These are phyloP conservation scores for Verticillium alfalfae DNA, from an alignment of 2,329 filamentous ascomycete genomes.

Conservation along the genomic window DNA sequence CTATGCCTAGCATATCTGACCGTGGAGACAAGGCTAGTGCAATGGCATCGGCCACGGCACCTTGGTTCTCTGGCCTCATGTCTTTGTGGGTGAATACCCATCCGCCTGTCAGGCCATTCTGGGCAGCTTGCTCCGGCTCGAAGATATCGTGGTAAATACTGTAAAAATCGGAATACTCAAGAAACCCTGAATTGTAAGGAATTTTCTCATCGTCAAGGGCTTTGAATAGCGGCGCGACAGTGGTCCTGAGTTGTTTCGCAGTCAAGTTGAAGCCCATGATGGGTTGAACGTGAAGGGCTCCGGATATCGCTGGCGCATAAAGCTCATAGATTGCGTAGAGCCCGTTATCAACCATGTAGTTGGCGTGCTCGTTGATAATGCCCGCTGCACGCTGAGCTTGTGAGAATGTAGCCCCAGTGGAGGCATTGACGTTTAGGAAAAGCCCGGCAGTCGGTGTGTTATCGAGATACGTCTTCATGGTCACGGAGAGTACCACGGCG, in stretches of 20 bases:
- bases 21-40: slow-evolving; percentile 21
- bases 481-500: slow-evolving; percentile 46
- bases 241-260: slow-evolving; percentile 1
- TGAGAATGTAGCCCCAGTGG: slow-evolving; percentile 3
- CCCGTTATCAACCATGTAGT: slow-evolving; percentile 8
- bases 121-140: slow-evolving; percentile 8
- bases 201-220: slow-evolving; percentile 7
- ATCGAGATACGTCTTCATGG: slow-evolving; percentile 45
- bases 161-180: slow-evolving; percentile 8
- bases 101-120: slow-evolving; percentile 11
- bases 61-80: slow-evolving; percentile 4
- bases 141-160: slow-evolving; percentile 9
- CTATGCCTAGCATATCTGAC: slow-evolving; percentile 14
- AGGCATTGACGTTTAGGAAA: slow-evolving; percentile 9
- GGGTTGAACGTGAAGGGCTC: slow-evolving; percentile 10
- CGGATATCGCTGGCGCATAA: slow-evolving; percentile 4
- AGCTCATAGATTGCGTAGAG: slow-evolving; percentile 10
- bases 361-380: slow-evolving; percentile 7
- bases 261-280: slow-evolving; percentile 14
- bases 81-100: slow-evolving; percentile 11
- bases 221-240: slow-evolving; percentile 5
- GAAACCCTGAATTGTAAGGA: slow-evolving; percentile 4
- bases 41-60: slow-evolving; percentile 27
- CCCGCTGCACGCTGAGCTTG: slow-evolving; percentile 6
- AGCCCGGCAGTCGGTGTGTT: slow-evolving; percentile 32